Base-by-base conservation (phyloP, 2,329 filamentous ascomycete species). In the Cercospora sojina region DNA sequence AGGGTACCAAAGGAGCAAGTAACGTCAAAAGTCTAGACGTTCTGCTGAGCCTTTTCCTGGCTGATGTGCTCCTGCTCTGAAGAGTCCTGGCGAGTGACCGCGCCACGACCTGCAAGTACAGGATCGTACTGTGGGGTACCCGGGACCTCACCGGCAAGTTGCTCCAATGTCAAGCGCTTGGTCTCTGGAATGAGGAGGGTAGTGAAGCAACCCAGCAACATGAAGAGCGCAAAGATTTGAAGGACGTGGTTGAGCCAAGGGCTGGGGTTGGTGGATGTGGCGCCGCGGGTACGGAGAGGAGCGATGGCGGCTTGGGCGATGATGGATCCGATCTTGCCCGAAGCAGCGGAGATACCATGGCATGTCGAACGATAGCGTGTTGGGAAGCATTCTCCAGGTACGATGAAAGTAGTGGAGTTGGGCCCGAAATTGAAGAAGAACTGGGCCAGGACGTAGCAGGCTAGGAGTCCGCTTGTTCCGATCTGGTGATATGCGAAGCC, bases 191-290 rank as follows among this genome's bases (percentile, higher is more conserved):
- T 0, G 90, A 94, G 79, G 3, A 93, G 80, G 1, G 88, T 88
- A 2, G 87, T 87, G 56, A 91, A 78, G 56, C 86, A 85, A 38
- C 91, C 91, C 60, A 85, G 84, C 5, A 93, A 82, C 91, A 93
- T 93, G 82, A 94, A 93, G 9, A 92, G 82, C 0, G 90, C 90
- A 77, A 91, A 93, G 41, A 93, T 90, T 76, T 92, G 84, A 81
- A 94, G 88, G 41, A 93, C 85, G 64, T 90, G 87, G 76, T 91
- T 85, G 62, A 93, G 83, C 85, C 89, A 90, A 1, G 89, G 90
- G 1, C 78, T 82, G 0, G 84, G 84, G 20, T 81, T 79, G 67
- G 85, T 86, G 16, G 81, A 77, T 7, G 81, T 79, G 0, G 81
- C 78, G 27, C 87, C 89, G 32, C 84, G 84, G 18, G 84, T 85